A percentile compares a stretch with the other conserved stretches of the same genome.
Conservation (phyloP, 805 yeast genomes). For the Candida arabinofermentans region DNA sequence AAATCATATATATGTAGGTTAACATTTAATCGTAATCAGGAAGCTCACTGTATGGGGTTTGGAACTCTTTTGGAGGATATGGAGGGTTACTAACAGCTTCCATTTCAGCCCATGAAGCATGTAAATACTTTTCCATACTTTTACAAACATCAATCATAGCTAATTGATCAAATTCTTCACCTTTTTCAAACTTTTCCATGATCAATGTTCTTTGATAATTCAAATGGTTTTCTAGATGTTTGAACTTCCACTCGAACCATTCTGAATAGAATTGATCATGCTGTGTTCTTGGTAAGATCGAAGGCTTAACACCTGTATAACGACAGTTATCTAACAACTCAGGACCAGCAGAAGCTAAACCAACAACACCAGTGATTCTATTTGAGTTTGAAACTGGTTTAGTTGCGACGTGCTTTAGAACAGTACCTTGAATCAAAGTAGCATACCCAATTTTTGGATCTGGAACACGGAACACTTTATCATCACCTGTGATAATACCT, state of each 20-base stretch:
- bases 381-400: slow-evolving; percentile 36
- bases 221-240: slow-evolving; percentile 25
- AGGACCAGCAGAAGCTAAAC: slow-evolving; percentile 25
- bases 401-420: slow-evolving; percentile 43
- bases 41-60: slow-evolving; percentile 18
- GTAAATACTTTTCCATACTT: slow-evolving; percentile 26
- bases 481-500: slow-evolving; percentile 39
- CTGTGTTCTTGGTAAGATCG: slow-evolving; percentile 29
- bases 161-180: slow-evolving; percentile 26
- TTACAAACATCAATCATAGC: slow-evolving; percentile 24
- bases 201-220: slow-evolving; percentile 15
- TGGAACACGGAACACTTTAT: slow-evolving; percentile 22
- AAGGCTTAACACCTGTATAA: slow-evolving; percentile 28
- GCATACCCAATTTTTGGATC: slow-evolving; percentile 45
- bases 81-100: slow-evolving; percentile 26
- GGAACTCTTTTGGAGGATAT: slow-evolving; percentile 22
- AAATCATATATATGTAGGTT: neutral
- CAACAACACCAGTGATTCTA: slow-evolving; percentile 29
- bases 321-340: slow-evolving; percentile 28
- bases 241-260: slow-evolving; percentile 30
- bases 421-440: slow-evolving; percentile 43
- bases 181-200: slow-evolving; percentile 11
- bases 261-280: slow-evolving; percentile 31
- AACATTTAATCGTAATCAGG: slow-evolving; percentile 7
- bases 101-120: slow-evolving; percentile 29